Evolutionary conservation across 306 rosid genomes (phyloP), one percentile per base, ranked within the genome.

Genomic region (Gynostemma pentaphyllum): DNA sequence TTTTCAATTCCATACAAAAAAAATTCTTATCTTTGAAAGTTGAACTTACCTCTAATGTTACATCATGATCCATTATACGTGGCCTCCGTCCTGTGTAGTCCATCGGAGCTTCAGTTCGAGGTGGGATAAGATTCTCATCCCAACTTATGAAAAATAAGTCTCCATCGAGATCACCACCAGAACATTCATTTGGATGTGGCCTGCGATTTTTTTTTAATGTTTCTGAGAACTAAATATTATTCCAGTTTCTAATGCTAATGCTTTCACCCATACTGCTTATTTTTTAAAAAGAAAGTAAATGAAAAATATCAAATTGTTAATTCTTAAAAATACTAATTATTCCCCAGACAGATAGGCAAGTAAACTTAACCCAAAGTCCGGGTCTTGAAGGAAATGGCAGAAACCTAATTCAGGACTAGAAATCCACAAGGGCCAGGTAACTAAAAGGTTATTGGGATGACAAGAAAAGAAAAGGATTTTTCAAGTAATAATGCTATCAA

Each of bases 111-210:
- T 74, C 85, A n/a, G 78, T 77, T 70, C 53, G 45, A 70, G 74
- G 24, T 28, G 98, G 98, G 61, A 86, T 78, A 27, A 91, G 78
- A 80, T 56, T 78, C 56, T 62, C 44, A 49, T 88, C 98, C 98
- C 98, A 91, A 68, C 95, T 85, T 64, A 91, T 68, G 78, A 88
- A 91, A 78, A 61, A 91, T 66, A 82, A 81, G 76, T 91, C 98
- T 53, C 98, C 98, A 64, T 91, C 98, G 67, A 91, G 96, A 76
- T 91, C 98, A 28, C 95, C 98, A 4, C 98, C 98, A 9, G 98
- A 91, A 80, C 98, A 91, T 79, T 91, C 98, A 84, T 84, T 91
- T 29, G 96, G 89, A 76, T 91, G 98, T 64, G 98, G 98, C 82
- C 98, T 91, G 98, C 32, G 41, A 54, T 52, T 69, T 66, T 62